phyloP scores from a whole-genome alignment of 768 basidiomycete genomes.

The Sutorius australiensis region DNA sequence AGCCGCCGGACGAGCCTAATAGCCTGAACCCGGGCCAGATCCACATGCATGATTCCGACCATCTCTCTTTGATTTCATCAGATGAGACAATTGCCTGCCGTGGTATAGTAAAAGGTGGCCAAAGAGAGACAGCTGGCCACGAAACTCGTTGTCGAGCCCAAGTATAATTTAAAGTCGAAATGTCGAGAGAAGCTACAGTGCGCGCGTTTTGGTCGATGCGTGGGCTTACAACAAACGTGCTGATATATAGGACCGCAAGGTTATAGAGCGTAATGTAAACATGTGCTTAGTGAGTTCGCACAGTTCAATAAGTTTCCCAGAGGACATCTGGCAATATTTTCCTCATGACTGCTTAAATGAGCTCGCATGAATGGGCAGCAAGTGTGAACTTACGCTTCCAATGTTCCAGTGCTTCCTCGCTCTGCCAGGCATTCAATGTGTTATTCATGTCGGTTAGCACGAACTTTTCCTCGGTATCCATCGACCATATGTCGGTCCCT shows the following conservation, averaged over 20 bases:
- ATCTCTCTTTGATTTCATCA: too few species aligned
- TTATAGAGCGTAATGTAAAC: background rate
- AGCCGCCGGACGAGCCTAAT: too few species aligned
- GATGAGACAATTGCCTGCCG: too few species aligned
- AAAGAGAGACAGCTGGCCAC: too few species aligned
- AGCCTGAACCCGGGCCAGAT: too few species aligned
- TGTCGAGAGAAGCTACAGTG: too few species aligned
- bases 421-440: slow-evolving; percentile 62
- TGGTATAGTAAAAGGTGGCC: too few species aligned
- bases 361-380: background rate
- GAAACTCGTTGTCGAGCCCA: too few species aligned
- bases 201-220: too few species aligned
- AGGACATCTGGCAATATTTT: slow-evolving; percentile 63
- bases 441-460: slow-evolving; percentile 63
- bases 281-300: background rate
- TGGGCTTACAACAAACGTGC: too few species aligned
- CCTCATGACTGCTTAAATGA: slow-evolving; percentile 61
- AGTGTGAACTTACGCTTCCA: slow-evolving; percentile 60
- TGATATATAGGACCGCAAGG: background rate
- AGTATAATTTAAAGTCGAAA: too few species aligned
- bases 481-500: slow-evolving; percentile 16
- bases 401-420: slow-evolving; percentile 59
- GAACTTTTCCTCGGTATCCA: slow-evolving; percentile 39
- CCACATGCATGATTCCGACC: too few species aligned
- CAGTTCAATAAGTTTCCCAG: slow-evolving; percentile 72